Base-by-base conservation (phyloP, 768 basidiomycete genomes). In the Auricularia sp. region DNA sequence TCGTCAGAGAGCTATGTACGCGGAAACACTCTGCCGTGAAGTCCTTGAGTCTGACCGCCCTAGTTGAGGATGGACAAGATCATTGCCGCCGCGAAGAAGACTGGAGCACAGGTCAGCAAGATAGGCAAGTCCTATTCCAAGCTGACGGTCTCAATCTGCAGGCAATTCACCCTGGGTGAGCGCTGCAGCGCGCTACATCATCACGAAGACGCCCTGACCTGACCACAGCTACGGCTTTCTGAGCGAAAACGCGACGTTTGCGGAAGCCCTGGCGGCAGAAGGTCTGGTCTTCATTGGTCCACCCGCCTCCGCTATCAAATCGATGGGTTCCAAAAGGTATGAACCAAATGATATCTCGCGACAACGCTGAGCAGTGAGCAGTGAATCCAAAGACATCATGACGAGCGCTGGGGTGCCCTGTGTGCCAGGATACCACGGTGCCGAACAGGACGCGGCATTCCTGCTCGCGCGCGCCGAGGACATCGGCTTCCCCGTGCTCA, bases 371-470 rank as follows among this genome's bases (percentile, higher is more conserved):
- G 29, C 29, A 29, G 29, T 11, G n/a, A 53, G 7, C 64, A 90
- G 92, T 64, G 93, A 95, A 79, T 94, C 92, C 44, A 98, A 98
- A 78, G 93, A 91, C 65, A 96, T 96, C 71, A 95, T 96, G 93
- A 81, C 83, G 90, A 91, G 83, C 68, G 94, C 94, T 64, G 87
- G 87, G 0, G 94, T 98, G 1, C 93, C 93, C 1, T 94, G 93
- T 72, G 90, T 98, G 4, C 94, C 95, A 54, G 94, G 94, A 0
- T 98, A 96, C 77, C 94, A 98, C 67, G 92, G 91, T 33, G 74
- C 81, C 3, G 84, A 91, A 53, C 94, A 97, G 77, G 84, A 89
- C 66, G 84, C 86, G 1, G 72, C 80, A n/a, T 81, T 85, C 66
- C 82, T 97, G 29, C 84, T 82, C 60, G 68, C 75, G n/a, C 81